Evolutionary conservation across 2,329 filamentous ascomycete species (phyloP).

Genomic region (Huntiella decipiens): DNA sequence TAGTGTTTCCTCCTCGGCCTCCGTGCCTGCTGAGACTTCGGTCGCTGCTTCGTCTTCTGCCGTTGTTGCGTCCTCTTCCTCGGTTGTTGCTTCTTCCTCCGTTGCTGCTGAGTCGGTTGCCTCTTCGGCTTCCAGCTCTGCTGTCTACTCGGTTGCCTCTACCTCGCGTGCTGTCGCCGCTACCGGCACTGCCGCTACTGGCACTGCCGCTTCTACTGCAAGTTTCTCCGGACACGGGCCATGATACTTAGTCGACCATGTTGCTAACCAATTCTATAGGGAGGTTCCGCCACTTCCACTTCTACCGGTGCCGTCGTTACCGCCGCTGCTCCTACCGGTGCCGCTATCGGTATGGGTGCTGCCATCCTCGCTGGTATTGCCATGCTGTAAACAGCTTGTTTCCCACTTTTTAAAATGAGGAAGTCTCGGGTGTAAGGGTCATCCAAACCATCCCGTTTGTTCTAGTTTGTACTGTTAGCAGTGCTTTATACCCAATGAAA

Average conservation of each 20-base stretch:
- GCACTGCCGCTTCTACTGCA: slow-evolving; percentile 3
- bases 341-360: slow-evolving; percentile 4
- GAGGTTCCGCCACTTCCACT: neutral
- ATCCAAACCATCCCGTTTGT: neutral
- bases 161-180: neutral
- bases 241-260: neutral
- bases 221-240: neutral
- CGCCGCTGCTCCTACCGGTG: slow-evolving; percentile 4
- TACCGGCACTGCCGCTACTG: neutral
- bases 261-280: neutral
- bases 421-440: neutral
- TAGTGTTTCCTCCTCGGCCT: neutral
- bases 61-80: neutral
- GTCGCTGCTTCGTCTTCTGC: neutral
- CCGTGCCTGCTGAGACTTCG: neutral
- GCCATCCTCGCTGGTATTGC: slow-evolving; percentile 5
- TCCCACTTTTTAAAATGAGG: neutral
- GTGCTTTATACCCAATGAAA: too few relatives aligned
- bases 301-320: slow-evolving; percentile 4
- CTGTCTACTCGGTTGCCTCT: neutral
- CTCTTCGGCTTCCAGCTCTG: neutral
- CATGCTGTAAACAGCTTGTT: neutral
- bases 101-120: neutral
- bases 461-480: too few relatives aligned
- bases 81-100: neutral